phyloP scores from a whole-genome alignment of 257 asterid species.

The Lantana camara region DNA sequence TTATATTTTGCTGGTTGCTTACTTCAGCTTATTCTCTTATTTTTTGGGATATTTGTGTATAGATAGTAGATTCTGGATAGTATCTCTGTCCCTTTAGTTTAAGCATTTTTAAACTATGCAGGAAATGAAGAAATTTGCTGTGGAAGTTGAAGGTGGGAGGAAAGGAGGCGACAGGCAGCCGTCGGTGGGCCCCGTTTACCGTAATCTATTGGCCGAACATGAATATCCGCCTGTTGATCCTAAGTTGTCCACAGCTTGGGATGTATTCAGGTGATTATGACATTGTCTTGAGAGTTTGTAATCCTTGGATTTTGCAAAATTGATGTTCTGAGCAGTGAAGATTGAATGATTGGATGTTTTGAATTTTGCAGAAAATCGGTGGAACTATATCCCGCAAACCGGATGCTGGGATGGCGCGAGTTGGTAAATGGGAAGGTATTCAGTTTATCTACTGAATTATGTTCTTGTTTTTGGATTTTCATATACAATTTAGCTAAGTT shows the following conservation, averaged over 20 bases:
- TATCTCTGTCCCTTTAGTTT: slow-evolving; percentile 2
- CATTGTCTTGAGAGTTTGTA: too few species aligned
- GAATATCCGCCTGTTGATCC: slow-evolving; percentile 66
- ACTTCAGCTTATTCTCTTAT: slow-evolving; percentile 7
- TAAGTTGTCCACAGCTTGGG: slow-evolving; percentile 70
- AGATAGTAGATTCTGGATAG: too few species aligned
- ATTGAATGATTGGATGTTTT: not conserved
- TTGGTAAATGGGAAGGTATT: slow-evolving; percentile 54
- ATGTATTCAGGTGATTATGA: slow-evolving; percentile 59
- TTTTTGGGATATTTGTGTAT: too few species aligned
- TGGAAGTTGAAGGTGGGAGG: slow-evolving; percentile 73
- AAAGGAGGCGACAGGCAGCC: slow-evolving; percentile 64
- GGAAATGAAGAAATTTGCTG: slow-evolving; percentile 59
- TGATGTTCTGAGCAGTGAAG: not conserved
- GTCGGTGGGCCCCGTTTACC: slow-evolving; percentile 79
- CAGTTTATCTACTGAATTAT: not conserved
- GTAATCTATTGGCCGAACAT: slow-evolving; percentile 67
- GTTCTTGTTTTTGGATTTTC: too few species aligned
- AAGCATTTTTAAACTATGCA: slow-evolving; percentile 22
- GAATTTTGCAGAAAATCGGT: slow-evolving; percentile 59
- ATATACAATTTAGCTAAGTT: too few species aligned
- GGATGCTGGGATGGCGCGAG: slow-evolving; percentile 95
- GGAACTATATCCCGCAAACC: slow-evolving; percentile 63
- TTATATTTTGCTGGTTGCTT: not conserved
- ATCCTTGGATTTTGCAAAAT: not conserved